A percentile compares a stretch with the other conserved stretches of the same genome.
Conservation (phyloP, 495 filamentous ascomycete species). For the Xylona heveae region DNA sequence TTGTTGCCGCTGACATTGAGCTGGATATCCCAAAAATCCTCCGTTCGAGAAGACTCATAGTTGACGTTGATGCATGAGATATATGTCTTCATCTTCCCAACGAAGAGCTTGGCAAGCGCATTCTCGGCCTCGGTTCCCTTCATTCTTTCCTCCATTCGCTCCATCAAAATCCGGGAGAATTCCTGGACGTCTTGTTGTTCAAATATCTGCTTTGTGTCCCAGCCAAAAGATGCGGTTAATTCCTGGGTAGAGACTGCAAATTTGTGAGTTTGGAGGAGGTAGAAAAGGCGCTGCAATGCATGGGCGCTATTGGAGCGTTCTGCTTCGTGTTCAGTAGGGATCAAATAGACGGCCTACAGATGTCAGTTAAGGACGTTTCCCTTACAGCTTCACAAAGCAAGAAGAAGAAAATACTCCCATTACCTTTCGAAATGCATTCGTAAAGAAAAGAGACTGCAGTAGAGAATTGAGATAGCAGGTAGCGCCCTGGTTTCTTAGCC, state of each 20-base stretch:
- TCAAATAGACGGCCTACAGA: slow-evolving; percentile 77
- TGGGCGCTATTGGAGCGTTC: slow-evolving; percentile 73
- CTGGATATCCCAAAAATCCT: slow-evolving; percentile 99
- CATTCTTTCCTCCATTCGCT: slow-evolving; percentile 89
- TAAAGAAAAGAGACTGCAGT: slow-evolving; percentile 91
- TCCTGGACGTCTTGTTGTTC: slow-evolving; percentile 99
- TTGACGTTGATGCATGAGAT: slow-evolving; percentile 97
- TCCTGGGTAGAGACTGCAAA: slow-evolving; percentile 74
- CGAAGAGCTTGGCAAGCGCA: slow-evolving; percentile 72
- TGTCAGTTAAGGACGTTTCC: too few species aligned
- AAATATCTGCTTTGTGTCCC: slow-evolving; percentile 95
- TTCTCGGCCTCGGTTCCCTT: slow-evolving; percentile 94
- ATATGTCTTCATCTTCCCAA: slow-evolving; percentile 93
- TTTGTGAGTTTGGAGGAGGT: slow-evolving; percentile 69
- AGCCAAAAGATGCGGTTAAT: slow-evolving; percentile 88
- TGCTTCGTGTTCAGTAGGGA: slow-evolving; percentile 74
- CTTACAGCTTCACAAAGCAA: too few species aligned
- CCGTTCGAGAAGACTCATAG: slow-evolving; percentile 81
- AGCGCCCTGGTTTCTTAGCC: slow-evolving; percentile 90
- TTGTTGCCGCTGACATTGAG: slow-evolving; percentile 89
- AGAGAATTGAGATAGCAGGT: slow-evolving; percentile 98
- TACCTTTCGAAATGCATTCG: slow-evolving; percentile 90
- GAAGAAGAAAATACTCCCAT: too few species aligned
- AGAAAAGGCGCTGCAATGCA: slow-evolving; percentile 84
- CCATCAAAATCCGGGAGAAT: slow-evolving; percentile 88